Percentiles rank a stretch among this genome's conserved stretches.
phyloP scores from a whole-genome alignment of 306 rosid species.

The Oxytropis ochrocephala region DNA sequence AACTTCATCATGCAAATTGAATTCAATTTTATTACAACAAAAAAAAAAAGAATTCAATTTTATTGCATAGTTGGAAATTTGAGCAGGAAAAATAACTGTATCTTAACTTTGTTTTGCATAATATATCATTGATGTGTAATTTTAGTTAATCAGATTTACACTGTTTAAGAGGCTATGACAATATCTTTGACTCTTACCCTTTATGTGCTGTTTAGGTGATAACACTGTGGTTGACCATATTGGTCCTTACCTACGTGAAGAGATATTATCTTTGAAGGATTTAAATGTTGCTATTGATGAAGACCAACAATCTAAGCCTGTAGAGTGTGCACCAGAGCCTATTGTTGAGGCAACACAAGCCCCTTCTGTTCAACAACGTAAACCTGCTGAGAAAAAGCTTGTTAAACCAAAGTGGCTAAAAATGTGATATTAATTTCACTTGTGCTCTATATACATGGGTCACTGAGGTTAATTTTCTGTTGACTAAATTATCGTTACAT shows the following conservation, averaged over 20 bases:
- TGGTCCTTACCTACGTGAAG: slow-evolving; percentile 52
- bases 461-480: too few relatives aligned
- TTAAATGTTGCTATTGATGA: slow-evolving; percentile 32
- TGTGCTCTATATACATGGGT: too few relatives aligned
- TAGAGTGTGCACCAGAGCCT: slow-evolving; percentile 27
- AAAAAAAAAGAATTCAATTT: neutral
- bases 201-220: slow-evolving; percentile 30
- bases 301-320: slow-evolving; percentile 33
- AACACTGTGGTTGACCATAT: slow-evolving; percentile 18
- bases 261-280: slow-evolving; percentile 57
- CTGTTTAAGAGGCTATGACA: neutral
- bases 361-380: slow-evolving; percentile 47
- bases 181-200: neutral
- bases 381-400: slow-evolving; percentile 53
- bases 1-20: neutral
- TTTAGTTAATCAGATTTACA: neutral
- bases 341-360: slow-evolving; percentile 20
- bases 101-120: neutral
- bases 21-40: neutral
- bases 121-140: neutral
- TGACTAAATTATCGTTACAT: too few relatives aligned
- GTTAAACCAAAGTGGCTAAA: slow-evolving; percentile 80
- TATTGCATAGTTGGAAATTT: neutral
- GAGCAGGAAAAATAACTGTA: neutral
- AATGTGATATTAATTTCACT: slow-evolving; percentile 33